A percentile compares a stretch with the other conserved stretches of the same genome.
Evolutionary conservation across 768 basidiomycete species (phyloP).

Genomic region (Butyriboletus loyo): DNA sequence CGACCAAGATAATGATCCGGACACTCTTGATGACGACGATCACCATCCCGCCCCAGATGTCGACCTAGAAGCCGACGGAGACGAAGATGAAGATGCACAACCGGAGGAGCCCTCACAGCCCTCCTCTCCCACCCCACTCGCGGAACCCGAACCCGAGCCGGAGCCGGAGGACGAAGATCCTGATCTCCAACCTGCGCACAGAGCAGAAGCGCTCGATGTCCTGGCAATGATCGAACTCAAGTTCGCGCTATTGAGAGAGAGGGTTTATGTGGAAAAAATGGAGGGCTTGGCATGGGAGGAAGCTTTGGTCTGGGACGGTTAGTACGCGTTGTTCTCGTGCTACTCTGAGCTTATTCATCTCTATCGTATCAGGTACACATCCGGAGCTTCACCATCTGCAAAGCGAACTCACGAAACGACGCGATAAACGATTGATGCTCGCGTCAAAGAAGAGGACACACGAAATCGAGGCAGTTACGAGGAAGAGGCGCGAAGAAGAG

Average conservation of each 20-base stretch:
- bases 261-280: conserved; percentile 93
- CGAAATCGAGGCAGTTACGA: conserved; percentile 60
- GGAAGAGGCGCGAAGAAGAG: conserved; percentile 67
- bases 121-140: conserved; percentile 22
- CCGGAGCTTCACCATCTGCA: conserved; percentile 85
- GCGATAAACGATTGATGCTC: conserved; percentile 78
- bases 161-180: conserved; percentile 46
- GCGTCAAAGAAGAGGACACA: conserved; percentile 71
- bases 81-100: conserved; percentile 34
- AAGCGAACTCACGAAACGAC: conserved; percentile 69
- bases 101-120: conserved; percentile 25
- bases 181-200: conserved; percentile 77
- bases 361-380: conserved; percentile 59
- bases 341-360: not conserved
- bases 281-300: conserved; percentile 89
- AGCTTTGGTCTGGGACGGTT: conserved; percentile 71
- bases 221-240: conserved; percentile 90
- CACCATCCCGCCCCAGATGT: conserved; percentile 15
- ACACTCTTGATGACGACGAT: conserved; percentile 23
- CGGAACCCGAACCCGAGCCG: conserved; percentile 26
- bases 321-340: conserved; percentile 21
- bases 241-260: conserved; percentile 83
- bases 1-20: conserved; percentile 18
- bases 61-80: conserved; percentile 25
- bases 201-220: conserved; percentile 85